A percentile compares a stretch with the other conserved stretches of the same genome.
These are phyloP conservation scores for Leptodontidium sp. DNA, from an alignment of 2,329 filamentous ascomycete genomes.

Conservation along the genomic window DNA sequence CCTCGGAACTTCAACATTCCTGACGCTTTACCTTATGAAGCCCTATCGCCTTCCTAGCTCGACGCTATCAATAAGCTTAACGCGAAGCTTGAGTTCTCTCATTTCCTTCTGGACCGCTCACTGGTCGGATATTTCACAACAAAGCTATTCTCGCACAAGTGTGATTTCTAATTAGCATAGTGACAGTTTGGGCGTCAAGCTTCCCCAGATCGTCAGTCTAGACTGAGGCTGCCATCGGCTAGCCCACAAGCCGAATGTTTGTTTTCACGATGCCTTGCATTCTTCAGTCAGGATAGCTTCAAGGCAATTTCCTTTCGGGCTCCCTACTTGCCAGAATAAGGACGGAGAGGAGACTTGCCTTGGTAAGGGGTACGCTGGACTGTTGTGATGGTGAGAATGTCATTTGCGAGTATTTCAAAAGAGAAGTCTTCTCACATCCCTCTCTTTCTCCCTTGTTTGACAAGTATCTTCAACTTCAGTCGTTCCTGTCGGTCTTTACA, in stretches of 20 bases:
- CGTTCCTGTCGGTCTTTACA: conserved; percentile 19
- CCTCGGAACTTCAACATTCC: conserved; percentile 6
- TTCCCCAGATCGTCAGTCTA: conserved; percentile 21
- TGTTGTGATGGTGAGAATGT: background rate
- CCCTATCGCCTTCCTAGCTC: conserved; percentile 15
- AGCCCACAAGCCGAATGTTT: conserved; percentile 13
- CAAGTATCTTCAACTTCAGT: conserved; percentile 8
- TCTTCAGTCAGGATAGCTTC: conserved; percentile 8
- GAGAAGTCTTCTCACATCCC: background rate
- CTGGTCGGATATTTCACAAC: background rate
- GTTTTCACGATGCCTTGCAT: conserved; percentile 2
- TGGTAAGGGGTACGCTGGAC: background rate
- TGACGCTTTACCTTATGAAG: conserved; percentile 3
- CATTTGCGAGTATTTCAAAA: conserved; percentile 6
- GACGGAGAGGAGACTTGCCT: background rate
- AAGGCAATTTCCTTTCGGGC: conserved; percentile 24
- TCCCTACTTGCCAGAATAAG: background rate
- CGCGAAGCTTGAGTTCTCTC: conserved; percentile 10
- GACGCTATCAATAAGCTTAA: conserved; percentile 26
- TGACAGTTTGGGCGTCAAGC: background rate
- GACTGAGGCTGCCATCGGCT: conserved; percentile 7
- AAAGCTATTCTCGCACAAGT: conserved; percentile 12
- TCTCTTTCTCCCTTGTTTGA: background rate
- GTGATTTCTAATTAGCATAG: background rate
- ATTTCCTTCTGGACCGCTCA: conserved; percentile 6